Evolutionary conservation across 2,329 filamentous ascomycete genomes (phyloP).

Genomic region (Ophiostoma ips): DNA sequence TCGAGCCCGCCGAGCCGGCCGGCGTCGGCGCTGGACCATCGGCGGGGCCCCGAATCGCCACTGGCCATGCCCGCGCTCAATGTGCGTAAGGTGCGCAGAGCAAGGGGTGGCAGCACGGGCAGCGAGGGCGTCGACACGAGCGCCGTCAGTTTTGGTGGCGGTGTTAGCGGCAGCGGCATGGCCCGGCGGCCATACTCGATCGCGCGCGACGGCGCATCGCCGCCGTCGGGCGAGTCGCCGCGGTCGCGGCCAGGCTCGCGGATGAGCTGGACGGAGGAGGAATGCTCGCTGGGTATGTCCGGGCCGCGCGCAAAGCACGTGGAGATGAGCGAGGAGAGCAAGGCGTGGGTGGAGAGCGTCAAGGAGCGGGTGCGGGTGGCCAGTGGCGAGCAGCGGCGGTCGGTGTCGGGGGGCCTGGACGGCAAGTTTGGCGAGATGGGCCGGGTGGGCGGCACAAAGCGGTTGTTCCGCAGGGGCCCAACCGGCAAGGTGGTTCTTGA

Average conservation of each 20-base stretch:
- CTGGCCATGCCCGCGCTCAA: constrained; percentile 32
- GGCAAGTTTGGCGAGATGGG: constrained; percentile 54
- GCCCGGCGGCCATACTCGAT: neutral
- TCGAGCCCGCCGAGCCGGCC: constrained; percentile 24
- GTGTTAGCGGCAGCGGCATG: neutral
- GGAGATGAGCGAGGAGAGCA: constrained; percentile 57
- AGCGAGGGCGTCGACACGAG: neutral
- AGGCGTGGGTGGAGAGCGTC: constrained; percentile 71
- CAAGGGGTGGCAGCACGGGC: neutral
- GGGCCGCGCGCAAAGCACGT: constrained; percentile 53
- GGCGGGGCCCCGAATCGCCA: constrained; percentile 22
- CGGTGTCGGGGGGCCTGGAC: constrained; percentile 17
- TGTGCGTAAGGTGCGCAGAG: constrained; percentile 39
- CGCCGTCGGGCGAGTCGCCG: constrained; percentile 30
- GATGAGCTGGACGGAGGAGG: constrained; percentile 40
- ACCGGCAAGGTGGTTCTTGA: neutral
- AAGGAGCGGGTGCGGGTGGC: constrained; percentile 64
- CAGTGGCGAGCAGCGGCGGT: constrained; percentile 42
- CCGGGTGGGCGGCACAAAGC: constrained; percentile 58
- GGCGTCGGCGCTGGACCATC: constrained; percentile 22
- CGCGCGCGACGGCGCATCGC: constrained; percentile 23
- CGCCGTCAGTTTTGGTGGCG: neutral
- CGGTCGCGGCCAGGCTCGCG: constrained; percentile 39
- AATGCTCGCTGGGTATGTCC: constrained; percentile 51
- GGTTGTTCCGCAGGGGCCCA: constrained; percentile 41